phyloP scores from a whole-genome alignment of 176 grass and related monocot species.

The Elymus sibiricus region DNA sequence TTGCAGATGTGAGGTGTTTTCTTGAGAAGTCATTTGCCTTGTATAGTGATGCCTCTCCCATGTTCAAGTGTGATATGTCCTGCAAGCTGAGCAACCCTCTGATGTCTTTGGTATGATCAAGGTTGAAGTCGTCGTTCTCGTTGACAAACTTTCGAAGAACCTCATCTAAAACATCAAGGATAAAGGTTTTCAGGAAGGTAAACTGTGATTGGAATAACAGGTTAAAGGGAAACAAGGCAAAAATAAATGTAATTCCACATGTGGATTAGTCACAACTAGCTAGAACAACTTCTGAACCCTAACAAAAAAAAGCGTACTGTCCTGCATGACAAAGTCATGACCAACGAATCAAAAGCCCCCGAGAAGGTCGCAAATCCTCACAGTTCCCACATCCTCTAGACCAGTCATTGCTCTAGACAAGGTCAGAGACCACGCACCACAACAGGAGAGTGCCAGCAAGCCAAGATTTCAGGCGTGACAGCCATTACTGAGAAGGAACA shows the following conservation, averaged over 20 bases:
- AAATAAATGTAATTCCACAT: not conserved
- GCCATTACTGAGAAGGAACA: too few relatives aligned
- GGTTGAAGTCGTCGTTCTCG: slow-evolving; percentile 10
- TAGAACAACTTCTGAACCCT: too few relatives aligned
- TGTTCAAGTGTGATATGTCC: slow-evolving; percentile 56
- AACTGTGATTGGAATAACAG: too few relatives aligned
- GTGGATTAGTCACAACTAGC: not conserved
- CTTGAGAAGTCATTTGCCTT: slow-evolving; percentile 60
- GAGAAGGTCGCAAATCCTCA: too few relatives aligned
- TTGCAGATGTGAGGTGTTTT: slow-evolving; percentile 36
- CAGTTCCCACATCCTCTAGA: too few relatives aligned
- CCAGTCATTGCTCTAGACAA: too few relatives aligned
- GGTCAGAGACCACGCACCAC: too few relatives aligned
- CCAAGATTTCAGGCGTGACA: too few relatives aligned
- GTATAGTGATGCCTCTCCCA: slow-evolving; percentile 39
- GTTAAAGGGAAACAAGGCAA: not conserved
- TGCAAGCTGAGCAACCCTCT: slow-evolving; percentile 52
- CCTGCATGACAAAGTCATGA: too few relatives aligned
- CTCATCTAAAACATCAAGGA: not conserved
- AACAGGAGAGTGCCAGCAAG: too few relatives aligned
- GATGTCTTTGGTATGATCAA: slow-evolving; percentile 20
- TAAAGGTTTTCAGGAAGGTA: not conserved
- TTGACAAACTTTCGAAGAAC: not conserved
- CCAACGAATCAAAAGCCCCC: too few relatives aligned
- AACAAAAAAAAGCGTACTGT: too few relatives aligned